phyloP scores from a whole-genome alignment of 495 filamentous ascomycete genomes.

The Hyaloscypha bicolor region DNA sequence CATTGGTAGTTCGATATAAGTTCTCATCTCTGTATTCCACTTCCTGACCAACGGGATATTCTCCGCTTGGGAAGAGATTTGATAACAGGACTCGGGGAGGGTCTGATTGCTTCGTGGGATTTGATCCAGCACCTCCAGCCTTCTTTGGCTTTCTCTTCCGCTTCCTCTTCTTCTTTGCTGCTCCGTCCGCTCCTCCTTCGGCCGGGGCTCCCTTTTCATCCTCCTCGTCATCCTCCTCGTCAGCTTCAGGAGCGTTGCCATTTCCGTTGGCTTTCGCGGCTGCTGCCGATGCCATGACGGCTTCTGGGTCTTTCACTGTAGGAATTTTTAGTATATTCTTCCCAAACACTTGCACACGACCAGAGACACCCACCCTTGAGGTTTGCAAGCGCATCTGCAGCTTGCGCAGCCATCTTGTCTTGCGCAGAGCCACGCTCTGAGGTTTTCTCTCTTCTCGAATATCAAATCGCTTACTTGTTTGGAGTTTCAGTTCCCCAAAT shows the following conservation, averaged over 20 bases:
- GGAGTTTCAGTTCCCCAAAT: not conserved
- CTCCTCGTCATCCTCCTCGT: conserved; percentile 68
- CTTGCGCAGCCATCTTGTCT: conserved; percentile 55
- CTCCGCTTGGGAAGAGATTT: conserved; percentile 72
- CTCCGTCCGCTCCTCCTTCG: conserved; percentile 41
- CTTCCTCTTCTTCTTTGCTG: conserved; percentile 52
- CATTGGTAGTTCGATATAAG: conserved; percentile 76
- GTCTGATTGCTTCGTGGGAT: conserved; percentile 71
- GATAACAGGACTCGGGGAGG: conserved; percentile 77
- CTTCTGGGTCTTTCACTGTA: conserved; percentile 28
- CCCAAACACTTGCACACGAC: not conserved
- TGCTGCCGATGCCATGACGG: conserved; percentile 34
- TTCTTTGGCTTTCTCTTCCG: conserved; percentile 87
- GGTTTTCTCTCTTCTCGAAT: not conserved
- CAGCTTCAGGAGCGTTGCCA: conserved; percentile 54
- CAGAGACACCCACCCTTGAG: conserved; percentile 46
- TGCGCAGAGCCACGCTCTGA: conserved; percentile 9
- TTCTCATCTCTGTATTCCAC: conserved; percentile 79
- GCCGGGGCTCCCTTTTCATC: conserved; percentile 41
- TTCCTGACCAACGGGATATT: conserved; percentile 81
- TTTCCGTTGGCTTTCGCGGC: conserved; percentile 50
- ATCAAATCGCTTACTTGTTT: not conserved
- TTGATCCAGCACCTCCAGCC: conserved; percentile 75
- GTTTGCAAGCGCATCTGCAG: conserved; percentile 51
- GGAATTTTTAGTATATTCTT: conserved; percentile 31